These are phyloP conservation scores for Penicillium egyptiacum DNA, from an alignment of 495 filamentous ascomycete species.

Conservation along the genomic window DNA sequence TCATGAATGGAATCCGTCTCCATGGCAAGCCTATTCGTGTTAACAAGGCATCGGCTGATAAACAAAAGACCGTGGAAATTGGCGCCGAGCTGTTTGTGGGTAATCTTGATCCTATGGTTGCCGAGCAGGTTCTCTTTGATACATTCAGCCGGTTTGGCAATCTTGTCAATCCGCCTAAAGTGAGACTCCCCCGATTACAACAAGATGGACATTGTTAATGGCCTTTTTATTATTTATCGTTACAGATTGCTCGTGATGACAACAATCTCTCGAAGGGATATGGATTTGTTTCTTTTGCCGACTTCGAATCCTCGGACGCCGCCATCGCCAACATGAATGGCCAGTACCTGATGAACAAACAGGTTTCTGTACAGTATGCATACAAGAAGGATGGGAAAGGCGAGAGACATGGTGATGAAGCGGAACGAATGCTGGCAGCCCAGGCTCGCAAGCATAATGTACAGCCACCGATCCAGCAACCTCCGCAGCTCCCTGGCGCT, in stretches of 20 bases:
- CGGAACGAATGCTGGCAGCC: slow-evolving; percentile 87
- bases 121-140: slow-evolving; percentile 95
- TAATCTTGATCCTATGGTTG: slow-evolving; percentile 91
- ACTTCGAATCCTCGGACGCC: slow-evolving; percentile 92
- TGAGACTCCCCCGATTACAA: slow-evolving; percentile 20
- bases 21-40: slow-evolving; percentile 95
- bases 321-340: slow-evolving; percentile 93
- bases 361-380: slow-evolving; percentile 93
- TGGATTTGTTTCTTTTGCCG: slow-evolving; percentile 91
- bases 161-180: slow-evolving; percentile 80
- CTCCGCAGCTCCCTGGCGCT: slow-evolving; percentile 46
- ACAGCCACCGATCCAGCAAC: slow-evolving; percentile 62
- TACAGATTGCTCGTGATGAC: slow-evolving; percentile 84
- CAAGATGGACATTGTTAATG: slow-evolving; percentile 9
- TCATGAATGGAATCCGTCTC: slow-evolving; percentile 93
- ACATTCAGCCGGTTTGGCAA: slow-evolving; percentile 94
- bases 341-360: slow-evolving; percentile 95
- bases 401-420: slow-evolving; percentile 91
- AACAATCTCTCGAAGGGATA: slow-evolving; percentile 91
- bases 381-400: slow-evolving; percentile 99
- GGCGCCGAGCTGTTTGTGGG: slow-evolving; percentile 97
- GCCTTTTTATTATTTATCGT: background rate
- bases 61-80: slow-evolving; percentile 93
- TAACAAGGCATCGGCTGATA: slow-evolving; percentile 95
- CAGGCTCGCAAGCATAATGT: slow-evolving; percentile 96